Base-by-base conservation (phyloP, 768 basidiomycete genomes). In the Tricholoma bakamatsutake region DNA sequence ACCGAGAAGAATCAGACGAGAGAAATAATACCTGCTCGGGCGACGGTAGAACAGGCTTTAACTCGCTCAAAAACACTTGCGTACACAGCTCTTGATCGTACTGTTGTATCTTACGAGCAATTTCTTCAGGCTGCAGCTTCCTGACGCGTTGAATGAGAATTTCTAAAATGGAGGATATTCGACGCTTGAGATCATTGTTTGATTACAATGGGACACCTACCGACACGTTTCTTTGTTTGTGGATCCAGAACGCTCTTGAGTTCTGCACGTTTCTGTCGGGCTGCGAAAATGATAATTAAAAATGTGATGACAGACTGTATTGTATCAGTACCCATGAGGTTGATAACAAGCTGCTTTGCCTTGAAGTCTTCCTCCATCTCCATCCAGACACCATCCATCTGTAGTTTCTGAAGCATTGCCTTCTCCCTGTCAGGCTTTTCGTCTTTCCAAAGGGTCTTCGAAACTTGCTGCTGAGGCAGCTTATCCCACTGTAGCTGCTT, bases 401-500 rank as follows among this genome's bases (percentile, higher is more conserved):
- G 86, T 47, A 99, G 72, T 69, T 90, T 90, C 68, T 84, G 79
- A 42, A 93, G 71, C 80, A 93, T 91, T 61, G 90, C 86, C 58
- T 81, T 76, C 65, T 93, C 90, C 64, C 84, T 85, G 61, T 83
- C 75, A 1, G 80, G 72, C 56, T 78, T 69, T 57, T 92, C 90
- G 37, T 80, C 80, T 52, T 78, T 87, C 90, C 93, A 99, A 12
- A 98, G 73, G 0, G 95, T 98, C 66, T 87, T 88, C 1, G 76
- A 76, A 33, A 93, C 85, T 62, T 90, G 87, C 60, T 89, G 87
- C 55, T 93, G 93, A 21, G 90, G 85, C n/a, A 99, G 78, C 65
- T 98, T 98, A 68, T 98, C 95, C 96, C 96, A 99, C 66, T 98
- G 95, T 54, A 99, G 75, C 67, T 98, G 94, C 68, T 98, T 98